Evolutionary conservation across 2,329 filamentous ascomycete species (phyloP), one percentile per base, ranked within the genome.

Genomic region (Aspergillus flavus): DNA sequence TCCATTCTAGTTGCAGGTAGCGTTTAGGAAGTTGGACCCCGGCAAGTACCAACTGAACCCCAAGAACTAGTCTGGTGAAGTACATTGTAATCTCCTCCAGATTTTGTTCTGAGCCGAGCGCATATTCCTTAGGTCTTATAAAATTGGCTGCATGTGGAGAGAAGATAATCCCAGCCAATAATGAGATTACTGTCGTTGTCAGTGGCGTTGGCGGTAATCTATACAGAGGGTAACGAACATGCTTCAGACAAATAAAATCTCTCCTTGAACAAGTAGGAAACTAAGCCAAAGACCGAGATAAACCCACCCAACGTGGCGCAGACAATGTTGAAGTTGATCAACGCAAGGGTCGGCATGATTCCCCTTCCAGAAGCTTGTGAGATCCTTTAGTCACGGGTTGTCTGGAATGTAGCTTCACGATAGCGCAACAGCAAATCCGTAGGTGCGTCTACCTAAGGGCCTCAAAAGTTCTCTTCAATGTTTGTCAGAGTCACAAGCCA

Each of bases 221-320:
- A 6, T 28, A 19, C 28, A 21, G 26, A 19, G 30, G 21, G 41
- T 30, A 30, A 87, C 91, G 76, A 82, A 94, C 92, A 82, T 59
- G 94, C 92, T 85, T 97, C 94, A 1, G 93, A 96, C 1, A 97
- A 85, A 75, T 97, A 97, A 74, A 92, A 94, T 62, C 88, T 90
- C 80, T 97, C 94, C 75, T 97, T 97, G 73, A 92, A 85, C 21
- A 97, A 85, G 74, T 93, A 96, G 0, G 93, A 97, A 0, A 97
- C 92, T 50, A 97, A 81, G 4, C 93, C 93, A 73, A 96, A 97
- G n/a, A 96, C 69, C 0, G 92, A 93, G 65, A 97, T 89, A 80
- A 96, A 97, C 1, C 92, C 94, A 16, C 94, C 94, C 14, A 96
- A 79, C 9, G 92, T 86, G 59, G 91, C 89, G 74, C 92, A 88